phyloP scores from a whole-genome alignment of 192 early-diverging fungal genomes.

The Backusella parvicylindrica region DNA sequence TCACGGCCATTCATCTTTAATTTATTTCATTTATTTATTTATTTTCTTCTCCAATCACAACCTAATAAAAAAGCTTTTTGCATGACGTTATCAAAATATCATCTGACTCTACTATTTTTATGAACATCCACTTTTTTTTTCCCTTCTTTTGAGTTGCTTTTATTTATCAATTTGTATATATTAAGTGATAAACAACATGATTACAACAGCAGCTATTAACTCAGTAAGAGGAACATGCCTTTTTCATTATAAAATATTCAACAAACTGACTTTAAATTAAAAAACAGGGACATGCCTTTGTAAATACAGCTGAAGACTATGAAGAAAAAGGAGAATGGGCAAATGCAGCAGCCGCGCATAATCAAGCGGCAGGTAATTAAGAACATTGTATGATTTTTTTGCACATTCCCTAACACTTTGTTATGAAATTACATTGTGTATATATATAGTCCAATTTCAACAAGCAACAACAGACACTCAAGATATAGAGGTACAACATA shows the following conservation, averaged over 20 bases:
- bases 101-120: background rate
- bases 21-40: background rate
- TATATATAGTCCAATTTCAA: slow-evolving; percentile 55
- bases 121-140: background rate
- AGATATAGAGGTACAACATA: slow-evolving; percentile 48
- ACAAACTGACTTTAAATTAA: slow-evolving; percentile 16
- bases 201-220: background rate
- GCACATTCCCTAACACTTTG: background rate
- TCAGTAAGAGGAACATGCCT: background rate
- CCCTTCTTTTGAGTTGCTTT: background rate
- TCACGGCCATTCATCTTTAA: background rate
- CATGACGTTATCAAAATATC: background rate
- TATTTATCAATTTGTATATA: background rate
- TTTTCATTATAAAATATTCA: background rate
- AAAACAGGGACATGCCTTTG: slow-evolving; percentile 61
- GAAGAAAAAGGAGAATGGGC: slow-evolving; percentile 51
- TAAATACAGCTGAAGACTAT: slow-evolving; percentile 58
- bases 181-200: background rate
- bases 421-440: too few species aligned
- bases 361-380: slow-evolving; percentile 60
- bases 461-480: slow-evolving; percentile 51
- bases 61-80: background rate
- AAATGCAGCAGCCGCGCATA: slow-evolving; percentile 62
- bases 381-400: background rate
- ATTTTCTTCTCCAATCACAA: background rate